Evolutionary conservation across 352 stramenopile species (phyloP), one percentile per base, ranked within the genome.

Genomic region (Phytophthora meadii): DNA sequence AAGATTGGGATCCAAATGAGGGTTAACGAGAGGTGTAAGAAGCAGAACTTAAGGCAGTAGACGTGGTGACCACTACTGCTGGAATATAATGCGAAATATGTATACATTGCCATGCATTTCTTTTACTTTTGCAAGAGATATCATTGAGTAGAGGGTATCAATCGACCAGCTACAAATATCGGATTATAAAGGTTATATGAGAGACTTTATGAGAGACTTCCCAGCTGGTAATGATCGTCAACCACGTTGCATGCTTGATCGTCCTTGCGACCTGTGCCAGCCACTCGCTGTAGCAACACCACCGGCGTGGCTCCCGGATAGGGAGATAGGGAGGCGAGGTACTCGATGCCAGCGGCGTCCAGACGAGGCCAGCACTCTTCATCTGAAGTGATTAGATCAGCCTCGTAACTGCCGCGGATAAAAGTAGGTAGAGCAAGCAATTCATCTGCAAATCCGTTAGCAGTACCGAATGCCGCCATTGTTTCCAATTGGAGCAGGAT

Each of bases 131-230:
- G 4, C 6, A 9, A 34, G 1, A 9, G 8, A 34, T 34, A 36
- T 36, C 30, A 12, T 11, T 36, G n/a, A n/a, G n/a, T n/a, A n/a
- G n/a, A n/a, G n/a, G 42, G 32, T 27, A 12, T 14, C 5, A 22
- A 40, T 27, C 40, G 22, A 51, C 42, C 40, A 52, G 27, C n/a
- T 57, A 2, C 49, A 32, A 58, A 6, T 61, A 68, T 68, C 15
- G 30, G 39, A 46, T 55, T 4, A 42, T 58, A 50, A 9, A 67
- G 56, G 46, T 65, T 65, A 50, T 59, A 58, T 60, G 49, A 66
- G 45, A 64, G 37, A 44, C 27, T 56, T 56, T 65, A 62, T 68
- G 60, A 68, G 51, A 68, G 63, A 71, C 63, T 70, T 65, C 14
- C 53, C 61, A 69, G 53, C 45, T 64, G 60, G 39, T 25, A 3